A percentile compares a stretch with the other conserved stretches of the same genome.
These are phyloP conservation scores for Cryptosporidium meleagridis DNA, from an alignment of 169 alveolate species.

Conservation along the genomic window DNA sequence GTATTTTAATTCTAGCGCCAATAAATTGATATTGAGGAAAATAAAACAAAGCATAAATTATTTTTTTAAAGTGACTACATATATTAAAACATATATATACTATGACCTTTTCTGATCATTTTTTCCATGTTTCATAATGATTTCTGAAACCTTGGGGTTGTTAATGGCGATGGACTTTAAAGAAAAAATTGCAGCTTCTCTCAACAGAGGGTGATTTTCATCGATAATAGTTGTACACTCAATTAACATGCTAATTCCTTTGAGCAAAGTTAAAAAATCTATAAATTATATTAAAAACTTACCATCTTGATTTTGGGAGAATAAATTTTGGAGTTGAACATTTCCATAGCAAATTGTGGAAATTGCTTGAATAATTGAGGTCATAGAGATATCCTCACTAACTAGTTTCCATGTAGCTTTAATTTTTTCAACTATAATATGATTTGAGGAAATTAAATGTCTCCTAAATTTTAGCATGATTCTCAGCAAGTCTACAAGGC, in stretches of 20 bases:
- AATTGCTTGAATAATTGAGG: slow-evolving; percentile 47
- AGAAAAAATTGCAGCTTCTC: slow-evolving; percentile 45
- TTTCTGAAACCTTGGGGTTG: background rate
- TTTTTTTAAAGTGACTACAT: background rate
- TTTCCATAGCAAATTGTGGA: slow-evolving; percentile 1
- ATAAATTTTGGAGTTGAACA: background rate
- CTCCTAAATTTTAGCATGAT: slow-evolving; percentile 31
- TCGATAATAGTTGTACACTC: slow-evolving; percentile 61
- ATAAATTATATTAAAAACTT: background rate
- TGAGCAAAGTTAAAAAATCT: background rate
- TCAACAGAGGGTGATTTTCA: slow-evolving; percentile 54
- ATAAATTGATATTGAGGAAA: background rate
- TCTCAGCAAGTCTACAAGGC: background rate
- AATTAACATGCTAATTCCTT: slow-evolving; percentile 3
- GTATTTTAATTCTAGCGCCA: background rate
- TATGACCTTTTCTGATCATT: background rate
- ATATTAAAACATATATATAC: background rate
- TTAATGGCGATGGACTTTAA: background rate
- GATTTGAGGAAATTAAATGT: background rate
- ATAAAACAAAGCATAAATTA: background rate
- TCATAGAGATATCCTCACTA: slow-evolving; percentile 26
- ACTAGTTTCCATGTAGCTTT: slow-evolving; percentile 14
- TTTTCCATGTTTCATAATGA: background rate
- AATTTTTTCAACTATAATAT: background rate
- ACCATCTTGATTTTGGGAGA: background rate